Evolutionary conservation across 2,329 filamentous ascomycete genomes (phyloP).

Genomic region (Pseudogymnoascus destructans): DNA sequence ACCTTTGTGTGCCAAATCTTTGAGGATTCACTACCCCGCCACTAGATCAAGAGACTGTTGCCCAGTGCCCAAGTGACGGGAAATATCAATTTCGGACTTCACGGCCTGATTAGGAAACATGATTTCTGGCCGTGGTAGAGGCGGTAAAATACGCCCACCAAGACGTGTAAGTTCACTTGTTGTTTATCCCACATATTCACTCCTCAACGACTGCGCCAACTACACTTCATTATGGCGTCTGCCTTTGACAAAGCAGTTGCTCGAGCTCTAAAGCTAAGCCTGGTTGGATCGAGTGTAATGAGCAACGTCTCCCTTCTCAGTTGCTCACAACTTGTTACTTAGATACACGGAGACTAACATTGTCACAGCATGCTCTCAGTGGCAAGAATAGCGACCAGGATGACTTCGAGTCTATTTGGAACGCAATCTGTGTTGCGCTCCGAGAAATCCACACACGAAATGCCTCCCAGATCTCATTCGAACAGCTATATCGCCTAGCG

Average conservation of each 20-base stretch:
- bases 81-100: neutral
- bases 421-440: conserved; percentile 60
- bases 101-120: conserved; percentile 23
- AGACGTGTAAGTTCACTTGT: conserved; percentile 42
- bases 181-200: neutral
- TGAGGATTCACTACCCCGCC: conserved; percentile 3
- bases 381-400: conserved; percentile 30
- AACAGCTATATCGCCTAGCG: conserved; percentile 83
- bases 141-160: conserved; percentile 52
- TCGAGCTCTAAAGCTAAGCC: neutral
- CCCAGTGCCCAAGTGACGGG: neutral
- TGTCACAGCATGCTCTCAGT: neutral
- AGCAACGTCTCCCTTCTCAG: too few species aligned
- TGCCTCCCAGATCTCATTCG: conserved; percentile 80
- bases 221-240: neutral
- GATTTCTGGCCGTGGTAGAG: conserved; percentile 38
- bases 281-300: neutral
- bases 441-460: conserved; percentile 85
- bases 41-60: neutral
- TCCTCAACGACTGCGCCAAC: neutral
- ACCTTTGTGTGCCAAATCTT: neutral
- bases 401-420: conserved; percentile 82
- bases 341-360: neutral
- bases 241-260: neutral
- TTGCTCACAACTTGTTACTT: neutral